These are phyloP conservation scores for Phytophthora capsici DNA, from an alignment of 352 stramenopile genomes.

Conservation along the genomic window DNA sequence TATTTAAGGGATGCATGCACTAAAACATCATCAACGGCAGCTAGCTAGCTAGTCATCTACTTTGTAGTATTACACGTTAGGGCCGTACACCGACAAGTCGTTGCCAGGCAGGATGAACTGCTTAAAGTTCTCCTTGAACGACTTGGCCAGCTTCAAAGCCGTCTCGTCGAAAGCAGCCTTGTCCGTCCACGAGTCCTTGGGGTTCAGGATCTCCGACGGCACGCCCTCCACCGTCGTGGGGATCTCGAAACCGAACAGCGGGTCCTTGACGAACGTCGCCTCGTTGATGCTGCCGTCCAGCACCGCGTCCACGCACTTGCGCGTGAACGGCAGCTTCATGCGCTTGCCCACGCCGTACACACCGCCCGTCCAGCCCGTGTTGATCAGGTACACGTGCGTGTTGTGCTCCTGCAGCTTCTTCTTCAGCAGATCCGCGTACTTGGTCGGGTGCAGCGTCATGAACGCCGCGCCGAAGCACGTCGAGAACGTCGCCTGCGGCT, in stretches of 20 bases:
- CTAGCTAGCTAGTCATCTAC: slow-evolving; percentile 12
- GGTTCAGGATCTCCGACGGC: slow-evolving; percentile 78
- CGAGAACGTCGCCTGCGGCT: slow-evolving; percentile 96
- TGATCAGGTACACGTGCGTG: slow-evolving; percentile 96
- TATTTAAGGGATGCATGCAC: slow-evolving; percentile 27
- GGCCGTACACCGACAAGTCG: slow-evolving; percentile 71
- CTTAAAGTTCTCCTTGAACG: slow-evolving; percentile 88
- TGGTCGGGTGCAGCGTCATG: slow-evolving; percentile 96
- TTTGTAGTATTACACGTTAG: slow-evolving; percentile 60
- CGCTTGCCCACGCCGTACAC: slow-evolving; percentile 94
- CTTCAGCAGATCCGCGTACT: slow-evolving; percentile 97
- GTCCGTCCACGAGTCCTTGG: slow-evolving; percentile 78
- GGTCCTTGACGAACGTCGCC: slow-evolving; percentile 69
- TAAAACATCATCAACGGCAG: slow-evolving; percentile 2
- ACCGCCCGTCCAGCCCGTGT: slow-evolving; percentile 97
- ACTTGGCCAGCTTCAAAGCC: slow-evolving; percentile 73
- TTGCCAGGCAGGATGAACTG: slow-evolving; percentile 84
- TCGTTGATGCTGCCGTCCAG: slow-evolving; percentile 74
- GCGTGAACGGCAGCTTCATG: slow-evolving; percentile 94
- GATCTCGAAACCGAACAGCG: slow-evolving; percentile 79
- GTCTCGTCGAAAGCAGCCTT: slow-evolving; percentile 82
- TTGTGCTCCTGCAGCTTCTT: slow-evolving; percentile 96
- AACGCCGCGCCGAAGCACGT: slow-evolving; percentile 98
- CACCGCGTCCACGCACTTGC: slow-evolving; percentile 80
- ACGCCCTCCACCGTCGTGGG: slow-evolving; percentile 67